Evolutionary conservation across 441 rosid genomes (phyloP).

Genomic region (Adansonia rubrostipa): DNA sequence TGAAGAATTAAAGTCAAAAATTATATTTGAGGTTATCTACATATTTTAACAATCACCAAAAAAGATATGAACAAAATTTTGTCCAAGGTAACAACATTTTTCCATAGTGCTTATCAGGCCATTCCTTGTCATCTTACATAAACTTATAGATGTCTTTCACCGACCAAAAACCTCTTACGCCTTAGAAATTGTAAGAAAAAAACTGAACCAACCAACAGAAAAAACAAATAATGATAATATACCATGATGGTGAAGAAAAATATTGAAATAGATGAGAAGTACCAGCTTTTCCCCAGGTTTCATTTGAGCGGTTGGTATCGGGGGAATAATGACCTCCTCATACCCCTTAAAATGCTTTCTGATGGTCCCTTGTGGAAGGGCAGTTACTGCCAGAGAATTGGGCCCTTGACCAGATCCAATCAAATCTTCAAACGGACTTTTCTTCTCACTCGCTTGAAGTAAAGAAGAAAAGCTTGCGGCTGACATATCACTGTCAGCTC

Average conservation of each 20-base stretch:
- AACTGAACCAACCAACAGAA: background rate
- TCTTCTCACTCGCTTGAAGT: conserved; percentile 88
- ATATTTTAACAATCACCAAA: background rate
- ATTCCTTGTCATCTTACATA: conserved; percentile 1
- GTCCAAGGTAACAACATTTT: conserved; percentile 1
- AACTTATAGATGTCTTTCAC: background rate
- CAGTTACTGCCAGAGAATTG: conserved; percentile 56
- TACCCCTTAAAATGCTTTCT: conserved; percentile 89
- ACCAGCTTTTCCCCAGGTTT: conserved; percentile 97
- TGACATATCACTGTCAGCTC: conserved; percentile 64
- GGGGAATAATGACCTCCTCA: conserved; percentile 92
- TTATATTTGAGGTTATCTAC: background rate
- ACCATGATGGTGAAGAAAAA: conserved; percentile 10
- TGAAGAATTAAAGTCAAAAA: background rate
- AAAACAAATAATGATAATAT: conserved; percentile 13
- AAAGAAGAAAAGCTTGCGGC: conserved; percentile 81
- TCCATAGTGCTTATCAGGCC: background rate
- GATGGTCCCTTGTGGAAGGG: conserved; percentile 92
- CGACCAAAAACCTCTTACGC: background rate
- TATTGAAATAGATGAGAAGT: conserved; percentile 32
- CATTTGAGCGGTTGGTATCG: conserved; percentile 88
- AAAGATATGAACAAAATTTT: background rate
- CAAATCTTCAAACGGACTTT: conserved; percentile 65
- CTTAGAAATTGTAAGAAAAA: conserved; percentile 6
- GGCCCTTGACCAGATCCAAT: conserved; percentile 70